Percentiles rank a stretch among this genome's conserved stretches.
These are phyloP conservation scores for Penicillium sp. DNA, from an alignment of 2,329 filamentous ascomycete genomes.

Conservation along the genomic window DNA sequence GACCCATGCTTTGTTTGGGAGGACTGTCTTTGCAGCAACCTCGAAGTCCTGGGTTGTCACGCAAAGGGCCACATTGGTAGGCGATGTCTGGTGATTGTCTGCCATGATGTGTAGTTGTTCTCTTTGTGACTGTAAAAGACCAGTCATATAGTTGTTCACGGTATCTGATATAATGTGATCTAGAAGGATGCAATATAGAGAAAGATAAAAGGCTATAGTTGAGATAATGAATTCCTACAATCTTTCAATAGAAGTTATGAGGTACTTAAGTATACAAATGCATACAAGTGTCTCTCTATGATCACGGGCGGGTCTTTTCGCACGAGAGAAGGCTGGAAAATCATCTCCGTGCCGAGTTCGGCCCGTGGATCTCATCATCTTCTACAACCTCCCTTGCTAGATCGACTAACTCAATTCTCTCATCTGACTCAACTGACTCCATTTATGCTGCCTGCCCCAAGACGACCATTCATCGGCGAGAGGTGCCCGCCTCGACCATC, in stretches of 20 bases:
- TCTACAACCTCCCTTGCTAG: neutral
- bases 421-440: too few relatives aligned
- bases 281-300: too few relatives aligned
- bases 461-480: neutral
- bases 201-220: neutral
- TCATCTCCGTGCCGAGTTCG: neutral
- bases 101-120: neutral
- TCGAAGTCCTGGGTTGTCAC: neutral
- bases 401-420: neutral
- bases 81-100: neutral
- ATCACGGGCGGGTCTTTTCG: neutral
- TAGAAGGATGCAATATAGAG: neutral
- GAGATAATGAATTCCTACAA: neutral
- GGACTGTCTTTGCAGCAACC: slow-evolving; percentile 3
- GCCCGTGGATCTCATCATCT: neutral
- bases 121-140: neutral
- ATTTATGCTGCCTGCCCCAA: too few relatives aligned
- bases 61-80: neutral
- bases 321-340: neutral
- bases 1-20: slow-evolving; percentile 29
- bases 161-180: neutral
- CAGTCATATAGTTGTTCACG: too few relatives aligned
- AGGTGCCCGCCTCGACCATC: neutral
- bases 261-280: neutral
- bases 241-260: neutral